Conservation (phyloP, 768 basidiomycete species). For the Pleurotus tuber-regium region DNA sequence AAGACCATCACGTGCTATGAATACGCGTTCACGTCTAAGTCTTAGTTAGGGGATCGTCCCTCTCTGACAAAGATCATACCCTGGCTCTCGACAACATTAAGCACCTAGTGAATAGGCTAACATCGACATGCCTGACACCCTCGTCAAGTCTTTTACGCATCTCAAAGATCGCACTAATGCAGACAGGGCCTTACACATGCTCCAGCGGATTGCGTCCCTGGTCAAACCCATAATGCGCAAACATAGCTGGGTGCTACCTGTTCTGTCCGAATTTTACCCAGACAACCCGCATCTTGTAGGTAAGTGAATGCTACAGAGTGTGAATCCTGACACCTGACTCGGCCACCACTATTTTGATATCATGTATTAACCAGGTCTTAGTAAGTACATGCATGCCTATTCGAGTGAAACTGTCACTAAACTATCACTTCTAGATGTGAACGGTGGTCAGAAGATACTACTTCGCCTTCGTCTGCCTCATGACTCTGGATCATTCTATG, state of each 20-base stretch:
- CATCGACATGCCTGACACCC: constrained; percentile 51
- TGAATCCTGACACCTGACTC: not conserved
- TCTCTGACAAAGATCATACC: too few relatives aligned
- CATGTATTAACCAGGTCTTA: constrained; percentile 32
- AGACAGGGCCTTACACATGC: constrained; percentile 63
- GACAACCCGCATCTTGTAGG: constrained; percentile 70
- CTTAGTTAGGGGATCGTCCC: too few relatives aligned
- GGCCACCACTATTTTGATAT: too few relatives aligned
- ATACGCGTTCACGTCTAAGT: too few relatives aligned
- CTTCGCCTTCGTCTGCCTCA: constrained; percentile 75
- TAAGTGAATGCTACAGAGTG: too few relatives aligned
- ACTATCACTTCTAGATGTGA: constrained; percentile 51
- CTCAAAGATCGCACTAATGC: constrained; percentile 66
- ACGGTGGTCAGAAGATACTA: constrained; percentile 79
- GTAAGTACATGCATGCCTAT: constrained; percentile 25
- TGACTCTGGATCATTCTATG: constrained; percentile 66
- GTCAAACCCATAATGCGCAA: constrained; percentile 95
- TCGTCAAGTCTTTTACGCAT: constrained; percentile 68
- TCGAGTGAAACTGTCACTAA: not conserved
- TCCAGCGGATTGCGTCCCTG: constrained; percentile 69
- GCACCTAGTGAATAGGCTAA: too few relatives aligned
- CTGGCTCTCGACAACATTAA: too few relatives aligned
- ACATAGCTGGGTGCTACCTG: constrained; percentile 74
- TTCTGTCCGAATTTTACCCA: constrained; percentile 88
- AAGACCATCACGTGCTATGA: too few relatives aligned